phyloP scores from a whole-genome alignment of 192 early-diverging fungal species.

The Backusella morwellensis region DNA sequence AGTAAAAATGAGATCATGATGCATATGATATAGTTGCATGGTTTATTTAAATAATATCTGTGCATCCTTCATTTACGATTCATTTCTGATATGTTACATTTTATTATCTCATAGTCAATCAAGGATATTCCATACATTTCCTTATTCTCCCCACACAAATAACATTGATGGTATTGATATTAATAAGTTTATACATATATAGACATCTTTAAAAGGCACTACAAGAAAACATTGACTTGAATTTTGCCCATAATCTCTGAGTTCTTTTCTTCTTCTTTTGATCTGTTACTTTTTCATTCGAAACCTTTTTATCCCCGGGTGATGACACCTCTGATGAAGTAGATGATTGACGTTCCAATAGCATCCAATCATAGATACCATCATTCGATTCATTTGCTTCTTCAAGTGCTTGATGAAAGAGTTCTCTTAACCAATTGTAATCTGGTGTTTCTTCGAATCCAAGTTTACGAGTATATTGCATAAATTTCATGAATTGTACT shows the following conservation, averaged over 20 bases:
- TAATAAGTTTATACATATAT: neutral
- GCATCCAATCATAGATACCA: conserved; percentile 92
- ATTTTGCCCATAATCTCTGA: neutral
- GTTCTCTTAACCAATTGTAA: conserved; percentile 84
- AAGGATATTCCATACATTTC: no score
- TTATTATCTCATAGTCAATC: no score
- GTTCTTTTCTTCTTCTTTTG: neutral
- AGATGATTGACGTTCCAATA: conserved; percentile 27
- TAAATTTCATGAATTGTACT: conserved; percentile 87
- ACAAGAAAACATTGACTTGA: neutral
- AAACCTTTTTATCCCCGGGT: neutral
- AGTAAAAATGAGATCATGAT: no score
- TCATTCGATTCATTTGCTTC: conserved; percentile 78
- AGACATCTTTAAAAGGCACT: neutral
- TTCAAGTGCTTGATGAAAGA: conserved; percentile 77
- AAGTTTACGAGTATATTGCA: conserved; percentile 85
- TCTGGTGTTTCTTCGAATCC: conserved; percentile 95
- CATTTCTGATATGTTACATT: no score
- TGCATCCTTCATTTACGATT: no score
- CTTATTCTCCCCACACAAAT: no score
- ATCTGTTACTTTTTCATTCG: neutral
- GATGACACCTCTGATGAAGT: neutral
- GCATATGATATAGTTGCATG: no score
- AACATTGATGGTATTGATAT: no score
- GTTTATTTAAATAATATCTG: no score